Base-by-base conservation (phyloP, 192 early-diverging fungal species). In the Coemansia sp. region DNA sequence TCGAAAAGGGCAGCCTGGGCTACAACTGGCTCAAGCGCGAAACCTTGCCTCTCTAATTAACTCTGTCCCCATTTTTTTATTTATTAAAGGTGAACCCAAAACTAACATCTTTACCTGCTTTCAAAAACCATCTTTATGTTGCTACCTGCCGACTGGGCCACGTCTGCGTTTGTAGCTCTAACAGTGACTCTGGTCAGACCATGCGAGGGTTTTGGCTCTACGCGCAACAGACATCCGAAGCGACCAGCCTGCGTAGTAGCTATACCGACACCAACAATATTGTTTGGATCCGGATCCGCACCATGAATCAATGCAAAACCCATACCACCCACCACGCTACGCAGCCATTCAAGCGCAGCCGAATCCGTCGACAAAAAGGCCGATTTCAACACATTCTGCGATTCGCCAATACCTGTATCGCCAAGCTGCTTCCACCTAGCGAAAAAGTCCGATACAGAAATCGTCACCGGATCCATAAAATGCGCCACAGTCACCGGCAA, bases 341-440 rank as follows among this genome's bases (percentile, higher is more conserved):
- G 79, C 9, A 88, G 77, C 64, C 78, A 79, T 20, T 87, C 81
- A n/a, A 96, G 85, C 22, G 75, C 80, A 0, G 56, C 59, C 1
- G 64, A 56, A 33, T 70, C 76, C 20, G 71, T 52, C 1, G 35
- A 35, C 58, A 78, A 38, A 53, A 75, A 78, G 61, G 73, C 66
- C 59, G 79, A 74, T 53, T 71, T 69, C 11, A 81, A 11, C 8
- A 85, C 75, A 11, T 48, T 41, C 79, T 96, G 94, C 18, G 80
- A 82, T 70, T 99, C 97, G 28, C 94, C 85, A 51, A 67, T 71
- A 3, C 88, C 90, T 1, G 93, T 75, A 0, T 93, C 95, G 33
- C 95, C 96, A 77, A 99, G 92, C 82, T 98, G 97, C 74, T 91
- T 91, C 98, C 98, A 99, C 18, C 97, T 86, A 11, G 83, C 75